These are phyloP conservation scores for Medicago truncatula DNA, from an alignment of 306 rosid genomes.

Conservation along the genomic window MtrunA17r5.0-ANR NC_053049.1:35447001-35447500, in stretches of 20 bases:
- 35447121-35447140: not conserved
- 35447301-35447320: not conserved
- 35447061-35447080: not conserved
- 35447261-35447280: not conserved
- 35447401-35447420: not conserved
- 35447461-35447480: not conserved
- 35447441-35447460: not conserved
- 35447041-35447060: not conserved
- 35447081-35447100: not conserved
- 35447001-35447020: not conserved
- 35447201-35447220: not conserved
- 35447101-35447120: not conserved
- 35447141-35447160: not conserved
- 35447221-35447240: not conserved
- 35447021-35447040: constrained; percentile 15
- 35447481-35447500: not conserved
- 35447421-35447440: not conserved
- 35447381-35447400: not conserved
- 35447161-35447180: too few species aligned
- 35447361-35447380: not conserved
- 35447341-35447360: not conserved
- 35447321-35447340: not conserved
- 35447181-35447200: too few species aligned
- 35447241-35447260: not conserved
- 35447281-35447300: not conserved